Base-by-base conservation (phyloP, 1,284 basidiomycete genomes). In the Apiotrichum mycotoxinovorans region DNA sequence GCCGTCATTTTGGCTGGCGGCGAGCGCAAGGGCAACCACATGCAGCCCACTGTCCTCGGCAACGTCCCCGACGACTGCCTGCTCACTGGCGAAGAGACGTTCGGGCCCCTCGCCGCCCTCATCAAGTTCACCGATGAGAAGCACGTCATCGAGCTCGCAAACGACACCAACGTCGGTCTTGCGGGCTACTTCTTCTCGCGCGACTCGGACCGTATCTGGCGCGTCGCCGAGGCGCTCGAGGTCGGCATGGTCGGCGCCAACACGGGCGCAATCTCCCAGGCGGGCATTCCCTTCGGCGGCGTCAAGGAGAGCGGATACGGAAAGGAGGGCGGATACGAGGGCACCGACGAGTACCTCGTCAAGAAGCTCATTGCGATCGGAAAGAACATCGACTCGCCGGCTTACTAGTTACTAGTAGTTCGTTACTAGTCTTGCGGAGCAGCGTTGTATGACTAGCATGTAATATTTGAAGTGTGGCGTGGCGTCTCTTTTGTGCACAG, bases 211-310 rank as follows among this genome's bases (percentile, higher is more conserved):
- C 81, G 94, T 30, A 87, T 92, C 56, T 98, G 91, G 90, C 84
- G 95, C 45, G 93, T 99, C n/a, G 91, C 93, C n/a, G 95, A 97
- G 78, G 88, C 84, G 59, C 81, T 98, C 45, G 91, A 99, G 77
- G 91, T 93, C 4, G 96, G 96, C 10, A 98, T 98, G 72, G 72
- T 79, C 44, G 79, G 74, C 23, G 73, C 70, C 54, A 96, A 96
- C 78, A 92, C 91, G 0, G 90, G 90, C 43, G 67, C 70, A 46
- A 72, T 74, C 56, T 70, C 68, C 2, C 86, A 89, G 74, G 87
- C 88, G 42, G 81, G 81, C 17, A 87, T 92, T 79, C 92, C 92
- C 25, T 98, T 99, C 70, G 96, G 96, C 41, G 96, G 96, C 17
- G 79, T 73, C 62, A 76, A 76, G 65, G 70, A 76, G 61, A 68